These are phyloP conservation scores for Skeletonema tropicum DNA, from an alignment of 108 stramenopile species.

Conservation along the genomic window DNA sequence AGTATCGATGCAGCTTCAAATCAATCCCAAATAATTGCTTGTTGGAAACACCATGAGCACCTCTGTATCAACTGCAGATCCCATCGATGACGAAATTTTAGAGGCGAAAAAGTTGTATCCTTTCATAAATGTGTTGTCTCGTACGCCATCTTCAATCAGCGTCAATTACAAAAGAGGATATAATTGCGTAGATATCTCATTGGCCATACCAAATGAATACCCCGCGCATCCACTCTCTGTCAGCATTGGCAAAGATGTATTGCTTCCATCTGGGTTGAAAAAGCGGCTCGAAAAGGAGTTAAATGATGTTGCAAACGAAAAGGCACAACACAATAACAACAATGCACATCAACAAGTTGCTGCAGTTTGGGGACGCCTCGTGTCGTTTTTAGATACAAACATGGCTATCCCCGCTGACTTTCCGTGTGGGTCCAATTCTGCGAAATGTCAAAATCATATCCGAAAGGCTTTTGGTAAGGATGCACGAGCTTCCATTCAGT, in stretches of 20 bases:
- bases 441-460: slow-evolving; percentile 32
- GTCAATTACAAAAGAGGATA: slow-evolving; percentile 13
- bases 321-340: neutral
- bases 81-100: slow-evolving; percentile 15
- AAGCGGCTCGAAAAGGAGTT: slow-evolving; percentile 54
- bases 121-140: slow-evolving; percentile 21
- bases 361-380: slow-evolving; percentile 24
- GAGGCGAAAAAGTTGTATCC: slow-evolving; percentile 23
- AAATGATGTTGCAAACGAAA: slow-evolving; percentile 20
- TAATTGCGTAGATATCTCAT: slow-evolving; percentile 39
- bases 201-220: slow-evolving; percentile 51
- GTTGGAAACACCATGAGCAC: neutral
- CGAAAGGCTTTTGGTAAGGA: slow-evolving; percentile 51
- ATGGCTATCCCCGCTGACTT: slow-evolving; percentile 28
- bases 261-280: slow-evolving; percentile 54
- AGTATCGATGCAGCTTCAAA: too few species aligned
- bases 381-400: slow-evolving; percentile 49
- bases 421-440: slow-evolving; percentile 27
- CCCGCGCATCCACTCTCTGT: slow-evolving; percentile 40
- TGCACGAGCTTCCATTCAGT: slow-evolving; percentile 65
- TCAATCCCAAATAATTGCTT: too few species aligned
- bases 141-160: slow-evolving; percentile 19
- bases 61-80: neutral
- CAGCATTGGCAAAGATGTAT: slow-evolving; percentile 17
- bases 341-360: slow-evolving; percentile 35